Base-by-base conservation (phyloP, 2,329 filamentous ascomycete genomes). In the Hymenoscyphus infarciens region DNA sequence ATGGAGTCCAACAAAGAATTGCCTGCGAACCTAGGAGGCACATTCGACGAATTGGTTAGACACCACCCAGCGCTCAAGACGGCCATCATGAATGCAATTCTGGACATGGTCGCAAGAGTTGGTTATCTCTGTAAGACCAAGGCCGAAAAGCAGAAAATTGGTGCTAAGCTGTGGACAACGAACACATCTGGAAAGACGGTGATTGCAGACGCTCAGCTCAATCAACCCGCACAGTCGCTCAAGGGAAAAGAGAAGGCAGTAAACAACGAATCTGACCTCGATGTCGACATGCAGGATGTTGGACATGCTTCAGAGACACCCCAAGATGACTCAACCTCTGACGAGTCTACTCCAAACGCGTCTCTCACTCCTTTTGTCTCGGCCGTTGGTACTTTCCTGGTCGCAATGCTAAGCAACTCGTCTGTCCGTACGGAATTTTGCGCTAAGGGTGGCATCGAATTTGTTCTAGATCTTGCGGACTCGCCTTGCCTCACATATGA, bases 31-130 rank as follows among this genome's bases (percentile, higher is more conserved):
- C 83, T 99, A 57, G 95, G 95, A 11, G 85, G 84, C 29, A 90
- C 88, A 49, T 97, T 99, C 72, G 95, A 99, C 74, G 95, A 99
- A 76, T 83, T 99, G 63, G 90, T 94, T 59, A 87, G 95, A 49
- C 95, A 99, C 73, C 95, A 99, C 71, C 95, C 96, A 0, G 83
- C 86, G 25, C 79, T 99, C 54, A 91, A 93, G 68, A 83, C 84
- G 10, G 83, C 88, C 2, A 95, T 99, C 63, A 86, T 94, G 66
- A 88, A 90, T 66, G 89, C 91, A n/a, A 87, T 97, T 16, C 83
- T 96, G 63, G 87, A 92, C 66, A 96, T 98, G 91, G 86, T 97
- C 64, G 88, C 88, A 38, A 86, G 92, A 60, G 89, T 99, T 39
- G 85, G 87, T 49, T 82, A 89, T 67, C 79, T 97, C 27, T 92